Evolutionary conservation across 495 filamentous ascomycete genomes (phyloP).

Genomic region (Pyrenula aspistea): DNA sequence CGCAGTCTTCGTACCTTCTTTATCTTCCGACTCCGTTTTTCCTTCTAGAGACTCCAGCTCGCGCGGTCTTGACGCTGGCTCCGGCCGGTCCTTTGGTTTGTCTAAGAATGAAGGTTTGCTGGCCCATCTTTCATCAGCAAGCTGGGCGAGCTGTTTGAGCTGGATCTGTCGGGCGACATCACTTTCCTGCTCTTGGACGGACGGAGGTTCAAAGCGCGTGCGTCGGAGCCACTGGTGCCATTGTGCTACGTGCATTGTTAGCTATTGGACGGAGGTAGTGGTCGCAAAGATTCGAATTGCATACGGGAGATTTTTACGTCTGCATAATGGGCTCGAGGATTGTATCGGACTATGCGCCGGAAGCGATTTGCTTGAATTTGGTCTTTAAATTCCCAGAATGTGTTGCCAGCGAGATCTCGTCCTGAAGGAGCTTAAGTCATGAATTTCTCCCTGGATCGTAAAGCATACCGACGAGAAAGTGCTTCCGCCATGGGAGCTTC

Average conservation of each 20-base stretch:
- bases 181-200: conserved; percentile 57
- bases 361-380: conserved; percentile 39
- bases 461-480: conserved; percentile 62
- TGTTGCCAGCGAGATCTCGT: conserved; percentile 76
- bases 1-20: conserved; percentile 15
- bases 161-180: conserved; percentile 56
- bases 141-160: conserved; percentile 61
- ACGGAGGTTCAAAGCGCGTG: conserved; percentile 57
- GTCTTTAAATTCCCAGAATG: conserved; percentile 86
- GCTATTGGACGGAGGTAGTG: conserved; percentile 8
- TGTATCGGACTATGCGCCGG: conserved; percentile 58
- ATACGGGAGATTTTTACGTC: conserved; percentile 55
- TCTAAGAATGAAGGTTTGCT: conserved; percentile 58
- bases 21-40: conserved; percentile 14
- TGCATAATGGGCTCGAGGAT: conserved; percentile 45
- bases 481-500: conserved; percentile 74
- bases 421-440: conserved; percentile 36
- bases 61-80: conserved; percentile 21
- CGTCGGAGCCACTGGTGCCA: conserved; percentile 98
- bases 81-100: conserved; percentile 35
- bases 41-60: conserved; percentile 14
- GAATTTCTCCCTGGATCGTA: no score
- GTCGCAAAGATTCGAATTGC: conserved; percentile 24
- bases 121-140: conserved; percentile 79
- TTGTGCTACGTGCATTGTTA: conserved; percentile 40